A percentile compares a stretch with the other conserved stretches of the same genome.
phyloP scores from a whole-genome alignment of 2,329 filamentous ascomycete species.

The Aspergillus sclerotialis region DNA sequence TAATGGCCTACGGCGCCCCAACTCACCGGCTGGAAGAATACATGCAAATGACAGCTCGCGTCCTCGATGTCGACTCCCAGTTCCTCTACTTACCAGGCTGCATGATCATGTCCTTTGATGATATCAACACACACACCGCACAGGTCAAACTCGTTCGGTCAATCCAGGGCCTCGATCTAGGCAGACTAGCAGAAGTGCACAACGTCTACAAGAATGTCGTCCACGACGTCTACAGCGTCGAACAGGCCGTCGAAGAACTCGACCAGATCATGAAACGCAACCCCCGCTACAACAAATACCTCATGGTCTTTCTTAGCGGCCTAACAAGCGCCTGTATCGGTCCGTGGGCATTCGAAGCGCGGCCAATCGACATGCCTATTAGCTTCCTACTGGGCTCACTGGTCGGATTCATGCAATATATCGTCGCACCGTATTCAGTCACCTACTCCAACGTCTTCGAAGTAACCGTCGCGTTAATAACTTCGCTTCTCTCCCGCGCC shows the following conservation, averaged over 20 bases:
- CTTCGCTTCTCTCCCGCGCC: constrained; percentile 57
- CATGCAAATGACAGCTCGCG: constrained; percentile 73
- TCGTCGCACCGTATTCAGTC: neutral
- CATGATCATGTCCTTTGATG: constrained; percentile 45
- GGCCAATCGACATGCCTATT: neutral
- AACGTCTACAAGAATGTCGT: neutral
- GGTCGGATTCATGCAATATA: neutral
- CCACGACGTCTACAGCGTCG: neutral
- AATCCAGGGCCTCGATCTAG: neutral
- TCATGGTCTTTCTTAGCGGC: neutral
- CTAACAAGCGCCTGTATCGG: neutral
- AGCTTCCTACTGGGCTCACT: neutral
- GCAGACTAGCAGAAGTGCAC: neutral
- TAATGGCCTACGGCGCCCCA: constrained; percentile 71
- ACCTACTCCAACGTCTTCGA: neutral
- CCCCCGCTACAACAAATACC: neutral
- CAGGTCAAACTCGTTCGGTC: neutral
- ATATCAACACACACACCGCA: constrained; percentile 37
- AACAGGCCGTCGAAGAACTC: neutral
- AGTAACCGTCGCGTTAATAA: constrained; percentile 30
- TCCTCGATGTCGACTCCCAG: constrained; percentile 76
- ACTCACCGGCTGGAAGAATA: constrained; percentile 65
- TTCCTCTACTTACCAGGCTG: constrained; percentile 82
- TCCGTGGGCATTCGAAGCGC: neutral
- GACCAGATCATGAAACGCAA: neutral